A percentile compares a stretch with the other conserved stretches of the same genome.
phyloP scores from a whole-genome alignment of 352 stramenopile genomes.

The Lagenidium giganteum region DNA sequence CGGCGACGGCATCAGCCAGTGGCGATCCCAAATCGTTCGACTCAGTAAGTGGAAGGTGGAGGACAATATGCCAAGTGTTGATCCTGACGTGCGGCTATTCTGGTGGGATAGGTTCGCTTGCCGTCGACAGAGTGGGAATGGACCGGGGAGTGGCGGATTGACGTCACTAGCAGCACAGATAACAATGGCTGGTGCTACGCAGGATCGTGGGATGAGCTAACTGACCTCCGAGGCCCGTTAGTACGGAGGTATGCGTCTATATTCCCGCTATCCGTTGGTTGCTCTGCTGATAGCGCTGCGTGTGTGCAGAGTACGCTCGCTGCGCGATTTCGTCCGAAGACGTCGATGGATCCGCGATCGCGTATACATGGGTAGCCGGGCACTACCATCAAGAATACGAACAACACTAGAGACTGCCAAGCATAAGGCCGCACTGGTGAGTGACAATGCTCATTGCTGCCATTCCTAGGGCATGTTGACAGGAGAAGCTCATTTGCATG shows the following conservation, averaged over 20 bases:
- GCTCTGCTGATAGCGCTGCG: neutral
- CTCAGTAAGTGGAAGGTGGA: constrained; percentile 18
- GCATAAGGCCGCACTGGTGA: constrained; percentile 29
- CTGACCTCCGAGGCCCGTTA: constrained; percentile 1
- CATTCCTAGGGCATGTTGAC: too few species aligned
- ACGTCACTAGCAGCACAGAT: constrained; percentile 44
- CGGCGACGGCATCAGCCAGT: constrained; percentile 19
- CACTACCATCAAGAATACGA: constrained; percentile 23
- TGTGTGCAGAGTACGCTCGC: constrained; percentile 25
- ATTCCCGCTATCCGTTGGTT: neutral
- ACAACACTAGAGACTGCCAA: constrained; percentile 26
- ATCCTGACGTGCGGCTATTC: neutral
- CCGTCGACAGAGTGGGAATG: constrained; percentile 57
- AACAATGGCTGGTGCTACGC: constrained; percentile 54
- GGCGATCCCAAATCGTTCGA: constrained; percentile 33
- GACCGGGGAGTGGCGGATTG: constrained; percentile 41
- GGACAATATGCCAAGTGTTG: too few species aligned
- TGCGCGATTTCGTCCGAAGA: constrained; percentile 32
- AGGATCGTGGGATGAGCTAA: constrained; percentile 24
- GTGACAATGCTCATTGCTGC: constrained; percentile 3
- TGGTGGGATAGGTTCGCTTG: constrained; percentile 27
- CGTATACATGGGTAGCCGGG: constrained; percentile 32
- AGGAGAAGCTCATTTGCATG: too few species aligned
- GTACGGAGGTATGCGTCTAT: neutral
- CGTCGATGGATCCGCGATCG: constrained; percentile 55